Base-by-base conservation (phyloP, 495 filamentous ascomycete species). In the Clohesyomyces aquaticus region DNA sequence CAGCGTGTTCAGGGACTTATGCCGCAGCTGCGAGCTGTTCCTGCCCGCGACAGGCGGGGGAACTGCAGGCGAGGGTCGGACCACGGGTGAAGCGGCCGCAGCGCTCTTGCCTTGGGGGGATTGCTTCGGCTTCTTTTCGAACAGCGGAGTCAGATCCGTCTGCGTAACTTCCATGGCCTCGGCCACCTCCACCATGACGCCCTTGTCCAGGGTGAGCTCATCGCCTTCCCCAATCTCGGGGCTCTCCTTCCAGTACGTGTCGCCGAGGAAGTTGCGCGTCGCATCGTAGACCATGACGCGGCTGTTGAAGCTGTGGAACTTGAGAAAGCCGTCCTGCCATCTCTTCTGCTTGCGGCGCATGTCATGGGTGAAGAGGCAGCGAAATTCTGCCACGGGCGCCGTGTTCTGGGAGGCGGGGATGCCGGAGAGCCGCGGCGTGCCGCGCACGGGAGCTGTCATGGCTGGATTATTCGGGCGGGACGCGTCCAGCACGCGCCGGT, bases 231-330 rank as follows among this genome's bases (percentile, higher is more conserved):
- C 82, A 2, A 89, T 70, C 10, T 82, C 80, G 50, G 80, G 82
- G 49, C 81, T 80, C 21, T 87, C 81, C 41, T 83, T 84, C 89
- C 89, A 94, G 71, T 96, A 90, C 25, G 83, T 84, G 70, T 97
- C 93, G 9, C 91, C 93, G 26, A 96, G 80, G 64, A 87, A 90
- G 74, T 94, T 90, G 0, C 90, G 83, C 18, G 80, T 77, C 16
- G 86, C 85, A 72, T 97, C 92, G 68, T 93, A 93, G 21, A 94
- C 89, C 92, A 97, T 96, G 41, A 91, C 78, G 3, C 92, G 86
- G 66, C 87, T 90, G 76, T 97, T 97, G 81, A 95, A 95, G 1
- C 89, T 89, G 72, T 97, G 92, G 71, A 86, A 96, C 54, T 87
- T 85, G 28, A 96, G 81, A 47, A 86, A 85, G 43, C 93, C 93